phyloP scores from a whole-genome alignment of 345 rosid genomes.

The Citrus trifoliata region DNA sequence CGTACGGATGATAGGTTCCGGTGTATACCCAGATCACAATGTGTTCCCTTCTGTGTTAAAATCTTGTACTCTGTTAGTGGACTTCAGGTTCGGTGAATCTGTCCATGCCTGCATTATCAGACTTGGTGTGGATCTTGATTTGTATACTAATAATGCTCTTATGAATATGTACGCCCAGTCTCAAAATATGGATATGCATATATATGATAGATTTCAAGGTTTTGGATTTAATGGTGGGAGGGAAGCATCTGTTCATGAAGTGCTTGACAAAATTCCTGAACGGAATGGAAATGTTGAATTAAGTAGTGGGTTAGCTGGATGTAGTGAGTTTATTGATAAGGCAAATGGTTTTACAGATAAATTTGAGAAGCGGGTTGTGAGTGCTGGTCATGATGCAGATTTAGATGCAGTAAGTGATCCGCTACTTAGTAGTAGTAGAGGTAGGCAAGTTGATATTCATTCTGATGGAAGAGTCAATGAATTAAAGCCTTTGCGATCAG shows the following conservation, averaged over 20 bases:
- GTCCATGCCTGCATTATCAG: constrained; percentile 70
- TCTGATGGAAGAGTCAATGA: not conserved
- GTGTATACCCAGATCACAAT: constrained; percentile 54
- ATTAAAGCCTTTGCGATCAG: constrained; percentile 16
- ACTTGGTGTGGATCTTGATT: constrained; percentile 56
- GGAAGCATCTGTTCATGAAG: not conserved
- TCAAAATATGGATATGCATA: constrained; percentile 41
- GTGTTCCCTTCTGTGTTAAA: constrained; percentile 76
- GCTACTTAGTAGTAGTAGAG: not conserved
- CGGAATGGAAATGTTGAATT: constrained; percentile 8
- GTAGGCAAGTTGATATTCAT: not conserved
- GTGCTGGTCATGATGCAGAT: not conserved
- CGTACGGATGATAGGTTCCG: constrained; percentile 53
- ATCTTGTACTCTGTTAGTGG: constrained; percentile 53
- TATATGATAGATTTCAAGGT: constrained; percentile 56
- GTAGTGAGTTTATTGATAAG: not conserved
- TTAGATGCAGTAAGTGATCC: not conserved
- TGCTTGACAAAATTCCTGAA: constrained; percentile 47
- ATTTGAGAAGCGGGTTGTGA: not conserved
- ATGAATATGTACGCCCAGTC: constrained; percentile 84
- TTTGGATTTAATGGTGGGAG: not conserved
- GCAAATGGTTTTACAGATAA: not conserved
- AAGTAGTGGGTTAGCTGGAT: not conserved
- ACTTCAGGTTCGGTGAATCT: constrained; percentile 61
- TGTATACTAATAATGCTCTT: constrained; percentile 77